These are phyloP conservation scores for Candida buenavistaensis DNA, from an alignment of 1,139 yeast genomes.

Conservation along the genomic window DNA sequence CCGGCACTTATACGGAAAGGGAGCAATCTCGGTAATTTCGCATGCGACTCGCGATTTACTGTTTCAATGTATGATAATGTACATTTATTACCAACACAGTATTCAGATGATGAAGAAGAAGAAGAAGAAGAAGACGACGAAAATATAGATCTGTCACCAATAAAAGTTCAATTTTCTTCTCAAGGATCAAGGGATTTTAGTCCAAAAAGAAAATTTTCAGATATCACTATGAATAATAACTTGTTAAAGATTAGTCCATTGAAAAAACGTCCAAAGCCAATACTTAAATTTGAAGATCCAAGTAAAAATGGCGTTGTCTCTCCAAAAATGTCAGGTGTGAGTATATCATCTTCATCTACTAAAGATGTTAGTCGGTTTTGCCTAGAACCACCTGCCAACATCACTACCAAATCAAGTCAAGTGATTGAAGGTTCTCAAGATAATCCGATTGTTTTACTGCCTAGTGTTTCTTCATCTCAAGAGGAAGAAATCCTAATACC, in stretches of 20 bases:
- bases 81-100: slow-evolving; percentile 18
- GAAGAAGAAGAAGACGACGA: slow-evolving; percentile 3
- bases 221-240: neutral
- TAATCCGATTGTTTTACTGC: no score
- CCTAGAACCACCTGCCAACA: neutral
- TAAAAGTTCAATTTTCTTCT: slow-evolving; percentile 4
- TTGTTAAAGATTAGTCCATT: slow-evolving; percentile 7
- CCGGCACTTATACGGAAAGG: no score
- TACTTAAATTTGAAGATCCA: slow-evolving; percentile 1
- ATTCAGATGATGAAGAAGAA: slow-evolving; percentile 15
- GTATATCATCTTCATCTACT: slow-evolving; percentile 13
- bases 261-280: no score
- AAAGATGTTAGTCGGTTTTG: slow-evolving; percentile 3
- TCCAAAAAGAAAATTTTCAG: slow-evolving; percentile 6
- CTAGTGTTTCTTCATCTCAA: no score
- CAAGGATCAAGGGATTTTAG: slow-evolving; percentile 9
- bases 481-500: slow-evolving; percentile 12
- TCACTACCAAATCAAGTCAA: slow-evolving; percentile 12
- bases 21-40: no score
- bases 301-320: slow-evolving; percentile 12
- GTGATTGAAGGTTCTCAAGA: slow-evolving; percentile 23
- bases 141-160: slow-evolving; percentile 1
- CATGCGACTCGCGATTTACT: slow-evolving; percentile 7
- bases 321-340: slow-evolving; percentile 11
- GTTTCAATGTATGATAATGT: slow-evolving; percentile 11